Conservation (phyloP, 2,329 filamentous ascomycete genomes). For the Dendryphion nanum region DNA sequence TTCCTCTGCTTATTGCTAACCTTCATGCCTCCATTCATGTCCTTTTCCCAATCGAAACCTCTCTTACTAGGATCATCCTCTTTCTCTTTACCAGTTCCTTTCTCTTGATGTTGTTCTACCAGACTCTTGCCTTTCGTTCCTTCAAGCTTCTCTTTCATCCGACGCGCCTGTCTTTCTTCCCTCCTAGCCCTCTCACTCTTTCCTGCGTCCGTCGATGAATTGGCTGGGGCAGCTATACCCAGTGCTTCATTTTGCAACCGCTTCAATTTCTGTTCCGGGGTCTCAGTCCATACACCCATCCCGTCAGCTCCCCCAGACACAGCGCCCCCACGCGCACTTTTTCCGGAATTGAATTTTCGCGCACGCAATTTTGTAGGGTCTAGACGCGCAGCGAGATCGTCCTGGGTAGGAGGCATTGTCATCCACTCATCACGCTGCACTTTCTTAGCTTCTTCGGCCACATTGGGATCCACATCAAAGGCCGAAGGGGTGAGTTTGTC, state of each 20-base stretch:
- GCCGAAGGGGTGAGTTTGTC: constrained; percentile 19
- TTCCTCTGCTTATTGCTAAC: constrained; percentile 72
- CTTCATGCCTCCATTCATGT: constrained; percentile 75
- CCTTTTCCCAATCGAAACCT: constrained; percentile 88
- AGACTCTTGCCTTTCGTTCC: constrained; percentile 44
- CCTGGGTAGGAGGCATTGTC: constrained; percentile 50
- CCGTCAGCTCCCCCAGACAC: constrained; percentile 39
- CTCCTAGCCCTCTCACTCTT: constrained; percentile 38
- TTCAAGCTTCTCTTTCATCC: constrained; percentile 57
- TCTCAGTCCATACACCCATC: constrained; percentile 84
- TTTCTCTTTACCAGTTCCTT: constrained; percentile 61
- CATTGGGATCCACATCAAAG: constrained; percentile 33
- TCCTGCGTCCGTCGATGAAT: constrained; percentile 18
- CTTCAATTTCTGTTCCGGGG: constrained; percentile 80
- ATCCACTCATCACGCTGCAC: constrained; percentile 71
- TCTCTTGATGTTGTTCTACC: constrained; percentile 47
- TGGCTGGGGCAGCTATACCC: constrained; percentile 58
- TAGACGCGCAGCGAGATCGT: constrained; percentile 57
- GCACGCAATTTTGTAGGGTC: constrained; percentile 83
- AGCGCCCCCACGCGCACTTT: constrained; percentile 50
- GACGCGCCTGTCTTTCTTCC: constrained; percentile 47
- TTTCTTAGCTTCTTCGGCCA: constrained; percentile 37
- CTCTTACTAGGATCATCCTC: constrained; percentile 85
- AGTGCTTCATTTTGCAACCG: constrained; percentile 79
- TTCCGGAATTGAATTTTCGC: constrained; percentile 77